phyloP scores from a whole-genome alignment of 2,329 filamentous ascomycete genomes.

The Phoma herbarum region DNA sequence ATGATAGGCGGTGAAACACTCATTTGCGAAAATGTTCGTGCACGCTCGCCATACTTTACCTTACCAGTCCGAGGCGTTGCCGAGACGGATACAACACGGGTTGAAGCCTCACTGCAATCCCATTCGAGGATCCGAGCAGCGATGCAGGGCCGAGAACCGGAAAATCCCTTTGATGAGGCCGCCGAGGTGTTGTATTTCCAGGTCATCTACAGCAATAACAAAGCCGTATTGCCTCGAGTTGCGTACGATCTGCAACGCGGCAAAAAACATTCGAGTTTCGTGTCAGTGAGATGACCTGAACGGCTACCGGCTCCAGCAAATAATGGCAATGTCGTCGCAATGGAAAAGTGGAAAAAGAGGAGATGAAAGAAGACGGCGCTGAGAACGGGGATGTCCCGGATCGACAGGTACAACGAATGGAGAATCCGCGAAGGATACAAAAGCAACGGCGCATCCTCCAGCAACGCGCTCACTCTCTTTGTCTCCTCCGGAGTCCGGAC shows the following conservation, averaged over 20 bases:
- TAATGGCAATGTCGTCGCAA: not conserved
- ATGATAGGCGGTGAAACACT: slow-evolving; percentile 18
- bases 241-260: not conserved
- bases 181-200: not conserved
- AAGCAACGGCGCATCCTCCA: not conserved
- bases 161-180: not conserved
- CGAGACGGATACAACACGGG: slow-evolving; percentile 8
- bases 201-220: not conserved
- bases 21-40: slow-evolving; percentile 19
- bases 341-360: slow-evolving; percentile 10
- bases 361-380: not conserved
- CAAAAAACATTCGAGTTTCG: not conserved
- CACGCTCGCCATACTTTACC: slow-evolving; percentile 22
- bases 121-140: slow-evolving; percentile 4
- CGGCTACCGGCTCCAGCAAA: not conserved
- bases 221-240: not conserved
- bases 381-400: not conserved
- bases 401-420: slow-evolving; percentile 1
- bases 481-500: not conserved
- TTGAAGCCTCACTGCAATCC: slow-evolving; percentile 2
- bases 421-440: not conserved
- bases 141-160: slow-evolving; percentile 5
- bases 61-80: slow-evolving; percentile 6
- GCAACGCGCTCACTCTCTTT: not conserved
- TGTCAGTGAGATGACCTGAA: not conserved